Percentiles rank a stretch among this genome's conserved stretches.
phyloP scores from a whole-genome alignment of 75 land plant genomes.

The Cunninghamia lanceolata region DNA sequence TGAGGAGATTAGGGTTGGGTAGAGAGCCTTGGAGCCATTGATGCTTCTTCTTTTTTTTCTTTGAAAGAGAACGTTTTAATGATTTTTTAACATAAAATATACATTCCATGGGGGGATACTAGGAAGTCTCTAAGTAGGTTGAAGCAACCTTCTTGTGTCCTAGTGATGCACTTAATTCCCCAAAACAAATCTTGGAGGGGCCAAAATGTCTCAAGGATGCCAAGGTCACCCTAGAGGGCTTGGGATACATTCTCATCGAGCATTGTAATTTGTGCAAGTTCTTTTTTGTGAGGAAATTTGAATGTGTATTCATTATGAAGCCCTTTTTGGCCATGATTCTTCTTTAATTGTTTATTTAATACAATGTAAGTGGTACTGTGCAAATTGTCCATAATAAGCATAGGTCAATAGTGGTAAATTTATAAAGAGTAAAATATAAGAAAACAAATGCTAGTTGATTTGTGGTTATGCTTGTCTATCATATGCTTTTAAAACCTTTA shows the following conservation, averaged over 20 bases:
- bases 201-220: neutral
- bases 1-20: too few species aligned
- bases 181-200: neutral
- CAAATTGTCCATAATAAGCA: neutral
- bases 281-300: neutral
- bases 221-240: neutral
- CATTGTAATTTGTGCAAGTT: neutral
- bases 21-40: too few species aligned
- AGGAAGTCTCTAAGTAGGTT: too few species aligned
- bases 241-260: neutral
- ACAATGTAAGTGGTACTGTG: neutral
- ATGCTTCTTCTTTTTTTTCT: too few species aligned
- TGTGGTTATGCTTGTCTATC: neutral
- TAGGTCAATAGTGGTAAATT: neutral
- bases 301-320: neutral
- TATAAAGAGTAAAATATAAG: neutral
- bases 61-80: too few species aligned
- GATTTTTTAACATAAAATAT: too few species aligned
- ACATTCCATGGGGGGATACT: too few species aligned
- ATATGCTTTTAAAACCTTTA: neutral
- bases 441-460: neutral
- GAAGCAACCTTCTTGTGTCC: neutral
- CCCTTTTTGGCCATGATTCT: neutral
- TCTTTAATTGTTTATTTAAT: too few species aligned
- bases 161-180: neutral